These are phyloP conservation scores for Aspergillus taichungensis DNA, from an alignment of 495 filamentous ascomycete species.

Conservation along the genomic window DNA sequence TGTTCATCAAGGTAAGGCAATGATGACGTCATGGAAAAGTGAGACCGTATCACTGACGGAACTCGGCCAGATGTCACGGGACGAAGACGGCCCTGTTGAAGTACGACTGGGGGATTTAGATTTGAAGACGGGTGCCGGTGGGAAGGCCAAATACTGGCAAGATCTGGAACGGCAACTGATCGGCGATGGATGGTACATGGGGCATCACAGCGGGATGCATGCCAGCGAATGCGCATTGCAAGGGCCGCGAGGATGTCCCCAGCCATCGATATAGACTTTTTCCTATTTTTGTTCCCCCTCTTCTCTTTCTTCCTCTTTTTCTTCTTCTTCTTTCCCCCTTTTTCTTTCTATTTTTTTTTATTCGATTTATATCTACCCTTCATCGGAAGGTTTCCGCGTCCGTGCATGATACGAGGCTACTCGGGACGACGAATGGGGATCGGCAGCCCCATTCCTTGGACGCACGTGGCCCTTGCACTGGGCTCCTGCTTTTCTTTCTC, in stretches of 20 bases:
- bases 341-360: no score
- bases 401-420: no score
- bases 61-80: conserved; percentile 16
- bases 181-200: conserved; percentile 66
- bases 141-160: conserved; percentile 68
- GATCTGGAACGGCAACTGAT: conserved; percentile 52
- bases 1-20: conserved; percentile 56
- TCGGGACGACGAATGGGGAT: no score
- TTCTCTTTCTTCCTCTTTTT: conserved; percentile 1
- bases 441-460: no score
- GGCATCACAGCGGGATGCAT: conserved; percentile 20
- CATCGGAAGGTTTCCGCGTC: no score
- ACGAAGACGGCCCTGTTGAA: conserved; percentile 43
- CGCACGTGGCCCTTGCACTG: no score
- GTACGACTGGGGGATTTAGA: conserved; percentile 82
- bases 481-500: no score
- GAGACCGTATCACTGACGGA: conserved; percentile 1
- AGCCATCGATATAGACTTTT: conserved; percentile 12
- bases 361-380: no score
- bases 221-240: conserved; percentile 27
- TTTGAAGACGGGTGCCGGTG: conserved; percentile 61
- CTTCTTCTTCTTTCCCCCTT: neutral
- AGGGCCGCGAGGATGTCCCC: conserved; percentile 8
- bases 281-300: conserved; percentile 2
- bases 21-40: no score